Evolutionary conservation across 2,329 filamentous ascomycete species (phyloP).

Genomic region (Claviceps arundinis): DNA sequence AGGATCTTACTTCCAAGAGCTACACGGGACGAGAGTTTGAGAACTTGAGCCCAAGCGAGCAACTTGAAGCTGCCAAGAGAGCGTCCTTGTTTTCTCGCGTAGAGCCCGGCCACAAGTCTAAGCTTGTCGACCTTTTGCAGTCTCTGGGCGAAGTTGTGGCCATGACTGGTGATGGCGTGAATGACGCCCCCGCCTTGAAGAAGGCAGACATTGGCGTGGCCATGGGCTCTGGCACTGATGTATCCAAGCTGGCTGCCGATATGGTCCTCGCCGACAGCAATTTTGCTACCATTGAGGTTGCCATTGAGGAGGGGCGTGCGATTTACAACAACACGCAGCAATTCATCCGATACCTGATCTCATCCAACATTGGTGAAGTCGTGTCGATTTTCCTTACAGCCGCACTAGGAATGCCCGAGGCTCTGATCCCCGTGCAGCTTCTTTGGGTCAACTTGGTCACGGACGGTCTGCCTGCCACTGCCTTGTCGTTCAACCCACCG

Average conservation of each 20-base stretch:
- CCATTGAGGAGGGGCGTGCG: slow-evolving; percentile 90
- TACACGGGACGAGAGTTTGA: slow-evolving; percentile 95
- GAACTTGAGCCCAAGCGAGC: slow-evolving; percentile 60
- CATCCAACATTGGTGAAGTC: slow-evolving; percentile 97
- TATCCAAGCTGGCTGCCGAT: slow-evolving; percentile 89
- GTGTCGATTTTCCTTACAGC: slow-evolving; percentile 98
- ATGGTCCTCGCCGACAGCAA: slow-evolving; percentile 99
- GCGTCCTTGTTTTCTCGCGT: slow-evolving; percentile 93
- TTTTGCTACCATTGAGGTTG: slow-evolving; percentile 92
- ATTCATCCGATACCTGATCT: slow-evolving; percentile 98
- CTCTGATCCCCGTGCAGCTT: slow-evolving; percentile 89
- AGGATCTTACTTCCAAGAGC: slow-evolving; percentile 82
- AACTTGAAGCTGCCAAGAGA: slow-evolving; percentile 70
- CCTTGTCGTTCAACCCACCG: slow-evolving; percentile 94
- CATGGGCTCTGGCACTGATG: slow-evolving; percentile 96
- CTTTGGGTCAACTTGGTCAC: slow-evolving; percentile 99
- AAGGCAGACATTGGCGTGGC: slow-evolving; percentile 98
- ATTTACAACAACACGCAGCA: slow-evolving; percentile 99
- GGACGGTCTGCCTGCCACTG: slow-evolving; percentile 90
- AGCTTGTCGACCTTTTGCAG: slow-evolving; percentile 90
- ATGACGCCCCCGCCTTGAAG: slow-evolving; percentile 93
- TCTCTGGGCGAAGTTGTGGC: slow-evolving; percentile 87
- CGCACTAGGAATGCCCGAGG: slow-evolving; percentile 92
- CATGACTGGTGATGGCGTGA: slow-evolving; percentile 98
- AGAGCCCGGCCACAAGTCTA: slow-evolving; percentile 94